Conservation (phyloP, 2,329 filamentous ascomycete species). For the Sarocladiaceae sp. region DNA sequence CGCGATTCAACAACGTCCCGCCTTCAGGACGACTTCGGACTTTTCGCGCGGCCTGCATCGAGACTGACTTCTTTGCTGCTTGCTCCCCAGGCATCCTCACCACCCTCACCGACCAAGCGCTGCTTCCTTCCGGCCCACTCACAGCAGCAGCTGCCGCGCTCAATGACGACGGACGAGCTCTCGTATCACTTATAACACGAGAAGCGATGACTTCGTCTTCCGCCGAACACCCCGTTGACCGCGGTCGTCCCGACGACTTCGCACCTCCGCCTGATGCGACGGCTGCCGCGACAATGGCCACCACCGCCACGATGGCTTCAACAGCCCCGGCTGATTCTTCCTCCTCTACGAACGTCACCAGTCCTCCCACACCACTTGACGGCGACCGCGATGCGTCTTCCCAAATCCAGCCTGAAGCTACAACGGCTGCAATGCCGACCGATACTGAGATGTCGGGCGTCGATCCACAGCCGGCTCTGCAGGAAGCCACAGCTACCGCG, state of each 20-base stretch:
- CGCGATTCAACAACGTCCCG: constrained; percentile 1
- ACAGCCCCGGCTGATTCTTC: neutral
- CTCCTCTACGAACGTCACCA: neutral
- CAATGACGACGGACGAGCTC: constrained; percentile 51
- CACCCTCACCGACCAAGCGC: neutral
- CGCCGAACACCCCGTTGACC: constrained; percentile 28
- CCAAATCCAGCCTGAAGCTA: neutral
- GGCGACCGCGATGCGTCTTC: neutral
- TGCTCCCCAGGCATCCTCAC: too few species aligned
- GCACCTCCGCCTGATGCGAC: constrained; percentile 7
- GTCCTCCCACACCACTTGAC: neutral
- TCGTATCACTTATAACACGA: constrained; percentile 22
- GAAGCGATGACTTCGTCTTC: constrained; percentile 60
- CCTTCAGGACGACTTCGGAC: constrained; percentile 7
- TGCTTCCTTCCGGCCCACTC: constrained; percentile 11
- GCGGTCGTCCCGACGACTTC: constrained; percentile 2
- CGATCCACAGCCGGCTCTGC: neutral
- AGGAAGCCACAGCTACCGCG: constrained; percentile 5
- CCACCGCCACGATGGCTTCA: neutral
- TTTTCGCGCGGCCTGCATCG: constrained; percentile 7
- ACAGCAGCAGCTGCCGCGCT: constrained; percentile 5
- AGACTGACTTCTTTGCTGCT: constrained; percentile 1
- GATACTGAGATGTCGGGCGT: constrained; percentile 3
- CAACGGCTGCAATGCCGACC: neutral
- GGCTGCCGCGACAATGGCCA: constrained; percentile 7